phyloP scores from a whole-genome alignment of 2,329 filamentous ascomycete genomes.

The Mycosphaerelloides madeirae region DNA sequence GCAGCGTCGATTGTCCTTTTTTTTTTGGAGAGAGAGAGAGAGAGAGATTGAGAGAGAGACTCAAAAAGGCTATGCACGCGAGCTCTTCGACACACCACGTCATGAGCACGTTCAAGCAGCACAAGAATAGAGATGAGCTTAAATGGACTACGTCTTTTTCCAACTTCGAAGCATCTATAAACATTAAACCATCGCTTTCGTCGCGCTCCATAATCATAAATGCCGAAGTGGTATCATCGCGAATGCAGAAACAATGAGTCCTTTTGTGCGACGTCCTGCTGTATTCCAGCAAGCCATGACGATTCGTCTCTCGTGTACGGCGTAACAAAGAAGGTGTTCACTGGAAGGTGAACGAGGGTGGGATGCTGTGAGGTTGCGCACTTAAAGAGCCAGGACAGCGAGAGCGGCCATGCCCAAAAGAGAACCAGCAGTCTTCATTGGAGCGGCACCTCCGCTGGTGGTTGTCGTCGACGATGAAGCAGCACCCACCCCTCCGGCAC shows the following conservation, averaged over 20 bases:
- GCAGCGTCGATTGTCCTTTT: no score
- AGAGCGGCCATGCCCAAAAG: constrained; percentile 33
- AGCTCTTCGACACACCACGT: no score
- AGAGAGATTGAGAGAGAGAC: no score
- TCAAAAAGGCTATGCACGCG: no score
- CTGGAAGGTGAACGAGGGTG: not conserved
- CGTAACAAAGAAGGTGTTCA: not conserved
- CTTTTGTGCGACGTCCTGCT: not conserved
- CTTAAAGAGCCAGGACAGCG: constrained; percentile 44
- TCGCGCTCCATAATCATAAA: not conserved
- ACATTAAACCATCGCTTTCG: constrained; percentile 1
- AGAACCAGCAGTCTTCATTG: constrained; percentile 31
- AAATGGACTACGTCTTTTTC: not conserved
- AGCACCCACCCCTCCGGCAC: constrained; percentile 7
- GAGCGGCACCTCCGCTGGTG: constrained; percentile 19
- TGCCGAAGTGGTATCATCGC: constrained; percentile 5
- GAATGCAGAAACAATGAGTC: not conserved
- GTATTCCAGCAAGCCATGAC: not conserved
- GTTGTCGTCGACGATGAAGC: constrained; percentile 14
- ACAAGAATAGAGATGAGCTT: no score
- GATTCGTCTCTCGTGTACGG: constrained; percentile 4
- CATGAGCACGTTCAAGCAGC: no score
- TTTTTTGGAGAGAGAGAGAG: no score
- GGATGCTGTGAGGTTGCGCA: constrained; percentile 35
- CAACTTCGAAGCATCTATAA: constrained; percentile 1